Evolutionary conservation across 208 protist genomes (phyloP), one percentile per base, ranked within the genome.

Genomic region (Wallacemonas sp.): DNA sequence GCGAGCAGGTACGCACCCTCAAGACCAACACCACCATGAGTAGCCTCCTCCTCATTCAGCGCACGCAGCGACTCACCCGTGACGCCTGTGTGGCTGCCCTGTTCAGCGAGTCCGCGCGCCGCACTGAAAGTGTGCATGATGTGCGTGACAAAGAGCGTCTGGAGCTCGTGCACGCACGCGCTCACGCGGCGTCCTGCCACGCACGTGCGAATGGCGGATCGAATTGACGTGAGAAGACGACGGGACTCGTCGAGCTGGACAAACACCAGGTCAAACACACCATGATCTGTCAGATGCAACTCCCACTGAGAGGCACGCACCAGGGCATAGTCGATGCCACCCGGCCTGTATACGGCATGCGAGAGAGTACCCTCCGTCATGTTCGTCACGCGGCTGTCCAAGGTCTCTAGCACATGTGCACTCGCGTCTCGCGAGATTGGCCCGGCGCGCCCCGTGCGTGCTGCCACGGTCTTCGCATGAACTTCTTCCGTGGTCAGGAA

Each of bases 251-350:
- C 61, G 21, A 34, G 12, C 21, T 53, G 47, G 14, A 59, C 51
- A 62, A 78, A 74, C 11, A 83, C n/a, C n/a, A 77, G 68, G 39
- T 83, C 72, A 54, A 77, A 79, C 26, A 68, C 46, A 15, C 56
- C 60, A 47, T 65, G 61, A 5, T 61, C n/a, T 41, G 45, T 21
- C 11, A 69, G 62, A 36, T 85, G 79, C 15, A 81, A 19, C 31
- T 73, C 62, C 46, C 67, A 49, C 64, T 82, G 79, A 1, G 69
- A 65, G 14, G 74, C 77, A n/a, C 79, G 68, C 36, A 78, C 66
- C 17, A 85, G 62, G 1, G 77, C 54, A 53, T 79, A 85, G 63
- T 85, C 79, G 28, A 81, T 54, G 8, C 67, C 79, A 14, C 74
- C 62, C 19, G 55, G 24, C 33, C 55, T 53, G 66, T 85, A 85